These are phyloP conservation scores for Chrysanthemum makinoi DNA, from an alignment of 129 eudicot genomes.

Conservation along the genomic window DNA sequence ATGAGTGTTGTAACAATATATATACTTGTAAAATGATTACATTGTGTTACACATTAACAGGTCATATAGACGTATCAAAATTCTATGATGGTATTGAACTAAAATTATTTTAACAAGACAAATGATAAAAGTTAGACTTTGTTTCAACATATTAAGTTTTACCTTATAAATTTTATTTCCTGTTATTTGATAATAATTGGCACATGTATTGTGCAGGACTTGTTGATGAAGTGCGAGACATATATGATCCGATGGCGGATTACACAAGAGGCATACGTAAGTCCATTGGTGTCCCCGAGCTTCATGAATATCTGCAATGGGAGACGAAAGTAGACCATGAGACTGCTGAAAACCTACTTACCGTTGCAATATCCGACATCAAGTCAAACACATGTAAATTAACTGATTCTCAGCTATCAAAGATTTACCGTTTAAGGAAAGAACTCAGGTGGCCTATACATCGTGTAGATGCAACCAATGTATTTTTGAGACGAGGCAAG, in stretches of 20 bases:
- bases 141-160: no score
- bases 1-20: no score
- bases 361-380: slow-evolving; percentile 15
- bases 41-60: no score
- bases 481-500: background rate
- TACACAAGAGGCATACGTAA: slow-evolving; percentile 25
- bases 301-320: slow-evolving; percentile 11
- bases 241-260: slow-evolving; percentile 18
- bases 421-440: slow-evolving; percentile 7
- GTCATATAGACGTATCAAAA: no score
- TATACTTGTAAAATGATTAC: no score
- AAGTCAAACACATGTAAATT: slow-evolving; percentile 19
- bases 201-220: slow-evolving; percentile 7
- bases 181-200: background rate
- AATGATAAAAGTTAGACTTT: no score
- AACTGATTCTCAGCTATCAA: slow-evolving; percentile 2
- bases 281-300: slow-evolving; percentile 40
- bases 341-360: slow-evolving; percentile 12
- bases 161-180: no score
- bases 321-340: slow-evolving; percentile 9
- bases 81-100: no score
- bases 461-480: slow-evolving; percentile 12
- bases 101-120: no score
- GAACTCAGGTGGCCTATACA: slow-evolving; percentile 7
- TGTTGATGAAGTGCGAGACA: slow-evolving; percentile 29